Base-by-base conservation (phyloP, 306 rosid genomes). In the Luffa aegyptiaca region DNA sequence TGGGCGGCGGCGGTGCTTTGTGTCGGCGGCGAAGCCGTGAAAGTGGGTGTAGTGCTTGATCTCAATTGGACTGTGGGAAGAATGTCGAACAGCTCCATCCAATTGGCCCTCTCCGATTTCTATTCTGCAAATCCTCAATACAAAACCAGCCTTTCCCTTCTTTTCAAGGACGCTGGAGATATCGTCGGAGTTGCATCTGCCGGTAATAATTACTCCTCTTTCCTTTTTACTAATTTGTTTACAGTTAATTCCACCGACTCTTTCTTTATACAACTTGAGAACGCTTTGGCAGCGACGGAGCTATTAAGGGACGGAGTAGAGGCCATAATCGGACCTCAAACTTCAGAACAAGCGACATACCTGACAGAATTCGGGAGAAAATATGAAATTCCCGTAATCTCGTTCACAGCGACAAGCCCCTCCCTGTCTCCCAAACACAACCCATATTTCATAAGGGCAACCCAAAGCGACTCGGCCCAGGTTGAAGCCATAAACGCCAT, bases 401-500 rank as follows among this genome's bases (percentile, higher is more conserved):
- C 85, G 18, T 73, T 78, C 46, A 48, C 70, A 26, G 82, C 61
- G 8, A 83, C 82, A 26, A 61, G 76, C 42, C 82, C 80, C 3
- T 61, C 82, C 3, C 57, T 83, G 18, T 41, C 69, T 18, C 80
- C 79, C n/a, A 51, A 72, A 20, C 52, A 39, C 3, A 72, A 20
- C 17, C 82, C 71, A 35, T 83, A 58, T 35, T 83, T 83, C 82
- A 79, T 73, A 39, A 58, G 82, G 18, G 65, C 76, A 41, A 41
- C 44, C 8, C 80, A 37, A 20, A 44, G 64, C 37, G 86, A 85
- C 36, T 13, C 8, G 26, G 65, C 68, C 31, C 89, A 84, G 2
- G 84, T 82, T 0, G 10, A 80, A 57, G 83, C 88, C 49, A 63
- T 88, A 33, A 71, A 78, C 3, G 58, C 82, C 52, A 76, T 88